Evolutionary conservation across 1,284 basidiomycete species (phyloP), one percentile per base, ranked within the genome.

Genomic region (Leccinum subspadiceum): DNA sequence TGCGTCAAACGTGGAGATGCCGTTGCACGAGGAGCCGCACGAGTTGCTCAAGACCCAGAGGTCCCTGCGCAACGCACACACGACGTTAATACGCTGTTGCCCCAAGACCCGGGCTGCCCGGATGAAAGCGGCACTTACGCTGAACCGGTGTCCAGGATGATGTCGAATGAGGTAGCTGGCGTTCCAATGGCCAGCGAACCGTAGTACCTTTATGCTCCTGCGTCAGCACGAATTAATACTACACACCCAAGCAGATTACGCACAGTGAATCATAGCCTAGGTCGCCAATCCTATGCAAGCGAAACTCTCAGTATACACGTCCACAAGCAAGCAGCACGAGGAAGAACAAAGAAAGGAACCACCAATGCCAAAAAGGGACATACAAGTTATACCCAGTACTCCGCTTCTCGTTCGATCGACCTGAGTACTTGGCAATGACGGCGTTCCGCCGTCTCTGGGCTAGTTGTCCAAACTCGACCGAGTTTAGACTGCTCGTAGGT

Each of bases 91-190:
- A 13, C 12, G n/a, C n/a, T n/a, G n/a, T 20, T 39, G 12, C n/a
- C 51, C 17, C 26, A 15, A 5, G 1, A n/a, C n/a, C n/a, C n/a
- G n/a, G n/a, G n/a, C 1, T 4, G 15, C 1, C 17, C 10, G 41
- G 41, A 13, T 22, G 46, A 15, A 6, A 50, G 54, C 6, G 5
- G 5, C 20, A 72, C 77, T 61, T 54, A 78, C 78, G 77, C 70
- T 24, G 86, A 87, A 5, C 87, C 87, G 0, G 87, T 89, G 69
- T 89, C 82, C 20, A 84, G 65, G 17, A 79, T 24, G 26, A 26
- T 26, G 26, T 26, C 26, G 26, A 26, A 79, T 3, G 77, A 73
- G 3, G 70, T 65, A 0, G 73, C 68, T 26, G 77, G 77, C 0
- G 77, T 78, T 22, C 77, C 77, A 33, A 79, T 70, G n/a, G 78